Evolutionary conservation across 148 eudicot genomes (phyloP), one percentile per base, ranked within the genome.

Genomic region (Spergularia bocconei): DNA sequence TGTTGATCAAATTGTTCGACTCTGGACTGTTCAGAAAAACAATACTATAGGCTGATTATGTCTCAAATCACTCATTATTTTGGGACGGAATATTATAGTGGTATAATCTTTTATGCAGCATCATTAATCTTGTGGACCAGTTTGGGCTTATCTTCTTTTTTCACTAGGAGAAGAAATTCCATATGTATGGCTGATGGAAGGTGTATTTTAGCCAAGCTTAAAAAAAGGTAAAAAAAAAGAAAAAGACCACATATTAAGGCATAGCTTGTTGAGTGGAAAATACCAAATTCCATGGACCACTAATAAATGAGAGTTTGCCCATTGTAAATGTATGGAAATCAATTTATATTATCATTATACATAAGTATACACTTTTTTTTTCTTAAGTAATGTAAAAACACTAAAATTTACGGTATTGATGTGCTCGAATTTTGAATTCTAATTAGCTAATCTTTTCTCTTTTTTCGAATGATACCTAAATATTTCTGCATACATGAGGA

Each of bases 121-220:
- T 72, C 72, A 72, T 66, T 78, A 78, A 58, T 72, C 39, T 63
- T 78, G 81, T 78, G 81, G 81, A 53, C 81, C 81, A 78, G 12
- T 78, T 53, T 20, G 50, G 63, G 23, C 50, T 33, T 66, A 71
- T 70, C 64, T 51, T 71, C 41, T 78, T 58, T 51, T 63, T 62
- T 62, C 61, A 74, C 61, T n/a, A 15, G 20, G 12, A 33, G 71
- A 55, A 51, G 65, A 71, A 78, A 78, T 78, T 71, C 71, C 69
- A 54, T 63, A 71, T 78, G 76, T 71, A 65, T 78, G 80, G 80
- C 36, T 20, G 10, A 71, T 72, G 50, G 4, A 44, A 63, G 44
- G 48, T 64, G 41, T 78, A 23, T 77, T 39, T 11, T 47, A 53
- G 44, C 77, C 53, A 56, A 53, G 25, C 33, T 17, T 50, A 47